These are phyloP conservation scores for Fusarium burgessii DNA, from an alignment of 2,329 filamentous ascomycete genomes.

Conservation along the genomic window DNA sequence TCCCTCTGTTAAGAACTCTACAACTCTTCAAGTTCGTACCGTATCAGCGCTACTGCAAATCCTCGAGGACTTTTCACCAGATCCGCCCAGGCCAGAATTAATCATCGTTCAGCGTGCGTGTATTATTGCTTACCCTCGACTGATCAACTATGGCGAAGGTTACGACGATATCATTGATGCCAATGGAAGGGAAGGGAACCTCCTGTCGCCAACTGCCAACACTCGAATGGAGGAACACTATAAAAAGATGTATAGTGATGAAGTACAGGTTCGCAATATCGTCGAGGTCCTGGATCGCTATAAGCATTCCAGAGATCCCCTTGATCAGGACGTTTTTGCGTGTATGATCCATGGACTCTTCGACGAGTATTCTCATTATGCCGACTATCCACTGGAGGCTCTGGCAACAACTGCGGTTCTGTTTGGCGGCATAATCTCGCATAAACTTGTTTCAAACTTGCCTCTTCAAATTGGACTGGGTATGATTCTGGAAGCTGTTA, in stretches of 20 bases:
- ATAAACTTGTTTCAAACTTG: slow-evolving; percentile 88
- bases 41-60: slow-evolving; percentile 84
- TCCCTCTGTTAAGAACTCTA: slow-evolving; percentile 69
- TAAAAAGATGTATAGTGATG: slow-evolving; percentile 96
- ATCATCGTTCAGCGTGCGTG: slow-evolving; percentile 87
- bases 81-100: slow-evolving; percentile 73
- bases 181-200: slow-evolving; percentile 85
- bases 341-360: slow-evolving; percentile 99
- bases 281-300: slow-evolving; percentile 86
- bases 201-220: slow-evolving; percentile 81
- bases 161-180: slow-evolving; percentile 91
- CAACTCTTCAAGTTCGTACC: slow-evolving; percentile 85
- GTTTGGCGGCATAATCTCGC: slow-evolving; percentile 96
- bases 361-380: slow-evolving; percentile 96
- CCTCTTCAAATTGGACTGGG: slow-evolving; percentile 93
- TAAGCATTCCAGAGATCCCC: slow-evolving; percentile 85
- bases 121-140: slow-evolving; percentile 89
- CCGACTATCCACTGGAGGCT: slow-evolving; percentile 95
- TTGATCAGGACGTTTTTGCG: slow-evolving; percentile 94
- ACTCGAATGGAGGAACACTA: slow-evolving; percentile 97
- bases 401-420: slow-evolving; percentile 95
- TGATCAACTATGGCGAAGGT: slow-evolving; percentile 96
- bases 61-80: slow-evolving; percentile 75
- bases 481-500: slow-evolving; percentile 97
- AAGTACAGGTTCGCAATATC: slow-evolving; percentile 86